These are phyloP conservation scores for Periconia digitata DNA, from an alignment of 2,329 filamentous ascomycete genomes.

Conservation along the genomic window DNA sequence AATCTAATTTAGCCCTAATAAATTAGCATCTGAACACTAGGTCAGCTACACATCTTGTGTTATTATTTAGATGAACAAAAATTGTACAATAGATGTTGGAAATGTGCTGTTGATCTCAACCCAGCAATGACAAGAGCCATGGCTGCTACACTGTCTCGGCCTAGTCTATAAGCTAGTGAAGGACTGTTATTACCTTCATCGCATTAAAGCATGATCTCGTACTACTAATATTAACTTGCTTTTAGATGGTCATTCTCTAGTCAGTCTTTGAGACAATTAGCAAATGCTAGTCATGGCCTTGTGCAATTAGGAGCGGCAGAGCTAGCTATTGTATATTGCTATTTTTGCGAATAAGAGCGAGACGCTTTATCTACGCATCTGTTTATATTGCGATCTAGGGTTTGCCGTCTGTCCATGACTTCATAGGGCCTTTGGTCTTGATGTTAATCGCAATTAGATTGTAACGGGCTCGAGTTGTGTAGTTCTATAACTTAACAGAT, in stretches of 20 bases:
- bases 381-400: slow-evolving; percentile 27
- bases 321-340: slow-evolving; percentile 15
- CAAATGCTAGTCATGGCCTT: slow-evolving; percentile 31
- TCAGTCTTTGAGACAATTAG: slow-evolving; percentile 21
- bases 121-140: slow-evolving; percentile 17
- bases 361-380: slow-evolving; percentile 24
- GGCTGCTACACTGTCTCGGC: slow-evolving; percentile 28
- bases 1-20: background rate
- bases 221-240: slow-evolving; percentile 24
- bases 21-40: background rate
- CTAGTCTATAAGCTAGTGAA: slow-evolving; percentile 29
- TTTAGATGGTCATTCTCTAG: slow-evolving; percentile 18
- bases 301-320: slow-evolving; percentile 23
- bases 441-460: slow-evolving; percentile 26
- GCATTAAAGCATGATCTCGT: slow-evolving; percentile 26
- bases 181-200: slow-evolving; percentile 23
- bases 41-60: background rate
- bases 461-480: slow-evolving; percentile 14
- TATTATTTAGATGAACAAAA: background rate
- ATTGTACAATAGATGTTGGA: background rate
- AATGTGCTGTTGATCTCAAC: background rate
- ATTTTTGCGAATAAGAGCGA: slow-evolving; percentile 13
- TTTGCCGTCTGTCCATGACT: slow-evolving; percentile 30
- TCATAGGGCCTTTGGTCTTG: slow-evolving; percentile 26
- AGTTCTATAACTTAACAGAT: slow-evolving; percentile 21